Base-by-base conservation (phyloP, 768 basidiomycete species). In the Megacollybia marginata region DNA sequence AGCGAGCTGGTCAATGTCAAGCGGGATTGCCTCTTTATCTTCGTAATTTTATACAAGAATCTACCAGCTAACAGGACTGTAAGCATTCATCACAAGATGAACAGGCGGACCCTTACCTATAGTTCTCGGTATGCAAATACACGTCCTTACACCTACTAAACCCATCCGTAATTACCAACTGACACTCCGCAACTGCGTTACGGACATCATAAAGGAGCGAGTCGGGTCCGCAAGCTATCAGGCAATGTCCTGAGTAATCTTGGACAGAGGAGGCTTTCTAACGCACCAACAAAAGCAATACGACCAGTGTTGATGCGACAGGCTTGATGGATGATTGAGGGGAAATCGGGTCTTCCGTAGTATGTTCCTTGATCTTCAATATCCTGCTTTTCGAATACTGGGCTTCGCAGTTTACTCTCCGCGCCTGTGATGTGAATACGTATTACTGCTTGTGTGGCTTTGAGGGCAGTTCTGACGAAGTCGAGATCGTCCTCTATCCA, bases 121-220 rank as follows among this genome's bases (percentile, higher is more conserved):
- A 67, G 6, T 60, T 58, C 57, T 69, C 65, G 16, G 64, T 57
- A 51, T 68, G 62, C 44, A 66, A 36, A 56, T 62, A 60, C 18
- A 66, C 19, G 43, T 68, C 58, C 36, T 50, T 60, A 51, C 58
- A 60, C 44, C 19, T 42, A 10, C 60, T 54, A 55, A 50, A 54
- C 12, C 67, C 62, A 42, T 62, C 54, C 13, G 55, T 51, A 46
- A 69, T 63, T n/a, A 54, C 53, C 20, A 64, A 51, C 55, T 69
- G 56, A 18, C 59, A 53, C 45, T 62, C 56, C 10, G 62, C 58
- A 2, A 66, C 62, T 19, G 66, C 62, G 52, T 67, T 60, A 38
- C 67, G 58, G 19, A 66, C 62, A 47, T 66, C 62, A 54, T 62
- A 59, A 33, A 60, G 34, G 49, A 67, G 61, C 15, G 55, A 50